phyloP scores from a whole-genome alignment of 495 filamentous ascomycete genomes.

The Lentithecium fluviatile region DNA sequence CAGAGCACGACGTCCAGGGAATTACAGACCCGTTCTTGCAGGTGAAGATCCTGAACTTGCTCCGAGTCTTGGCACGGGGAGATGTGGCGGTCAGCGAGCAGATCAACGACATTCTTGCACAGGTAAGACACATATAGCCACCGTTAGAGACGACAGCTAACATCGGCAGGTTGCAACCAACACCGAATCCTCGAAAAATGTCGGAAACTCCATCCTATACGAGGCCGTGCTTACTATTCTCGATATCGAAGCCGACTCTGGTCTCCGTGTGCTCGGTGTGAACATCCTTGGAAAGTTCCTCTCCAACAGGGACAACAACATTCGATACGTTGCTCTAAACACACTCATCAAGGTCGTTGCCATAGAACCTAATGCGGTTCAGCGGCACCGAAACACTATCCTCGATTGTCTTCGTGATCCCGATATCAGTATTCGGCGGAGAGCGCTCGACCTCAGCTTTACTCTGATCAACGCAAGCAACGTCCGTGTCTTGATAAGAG shows the following conservation, averaged over 20 bases:
- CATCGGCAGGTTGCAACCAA: conserved; percentile 76
- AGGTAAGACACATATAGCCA: conserved; percentile 42
- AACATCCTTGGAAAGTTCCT: conserved; percentile 98
- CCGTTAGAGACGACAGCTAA: background rate
- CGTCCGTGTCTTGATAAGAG: conserved; percentile 86
- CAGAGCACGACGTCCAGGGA: conserved; percentile 95
- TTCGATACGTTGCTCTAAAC: conserved; percentile 95
- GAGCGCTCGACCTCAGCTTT: conserved; percentile 94
- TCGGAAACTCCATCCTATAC: conserved; percentile 96
- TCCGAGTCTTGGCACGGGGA: conserved; percentile 82
- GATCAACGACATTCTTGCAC: conserved; percentile 97
- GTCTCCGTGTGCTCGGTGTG: conserved; percentile 87
- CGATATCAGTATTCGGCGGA: conserved; percentile 95
- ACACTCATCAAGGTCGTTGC: conserved; percentile 98
- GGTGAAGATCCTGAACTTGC: conserved; percentile 85
- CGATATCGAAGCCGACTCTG: conserved; percentile 96
- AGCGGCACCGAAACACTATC: conserved; percentile 95
- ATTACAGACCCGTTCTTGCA: conserved; percentile 99
- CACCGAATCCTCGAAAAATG: conserved; percentile 96
- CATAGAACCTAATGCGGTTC: conserved; percentile 95
- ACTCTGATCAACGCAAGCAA: conserved; percentile 97
- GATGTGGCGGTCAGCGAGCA: conserved; percentile 88
- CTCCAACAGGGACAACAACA: conserved; percentile 97
- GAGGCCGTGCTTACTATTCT: conserved; percentile 96
- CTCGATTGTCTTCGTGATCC: conserved; percentile 94